These are phyloP conservation scores for Lagerstroemia speciosa DNA, from an alignment of 345 rosid genomes.

Conservation along the genomic window DNA sequence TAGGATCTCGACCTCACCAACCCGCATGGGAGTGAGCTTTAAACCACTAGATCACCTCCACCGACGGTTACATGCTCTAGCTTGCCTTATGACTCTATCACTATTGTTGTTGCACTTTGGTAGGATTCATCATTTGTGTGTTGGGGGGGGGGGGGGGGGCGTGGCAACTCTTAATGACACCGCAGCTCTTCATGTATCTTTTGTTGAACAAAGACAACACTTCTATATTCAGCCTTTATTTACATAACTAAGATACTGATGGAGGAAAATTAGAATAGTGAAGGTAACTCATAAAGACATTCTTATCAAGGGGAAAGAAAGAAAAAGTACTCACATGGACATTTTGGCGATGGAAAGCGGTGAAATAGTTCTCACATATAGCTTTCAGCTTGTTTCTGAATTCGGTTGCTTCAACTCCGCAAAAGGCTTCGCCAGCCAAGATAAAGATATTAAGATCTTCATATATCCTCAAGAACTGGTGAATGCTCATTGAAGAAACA, in stretches of 20 bases:
- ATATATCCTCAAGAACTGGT: slow-evolving; percentile 85
- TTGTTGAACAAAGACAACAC: background rate
- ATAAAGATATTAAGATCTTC: slow-evolving; percentile 82
- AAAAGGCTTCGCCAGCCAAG: slow-evolving; percentile 95
- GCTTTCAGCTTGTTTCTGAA: slow-evolving; percentile 90
- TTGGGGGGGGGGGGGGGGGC: no score
- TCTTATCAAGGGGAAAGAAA: slow-evolving; percentile 58
- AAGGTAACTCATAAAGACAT: slow-evolving; percentile 57
- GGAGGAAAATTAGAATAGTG: slow-evolving; percentile 9
- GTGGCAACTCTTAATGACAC: background rate
- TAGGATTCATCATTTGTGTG: no score
- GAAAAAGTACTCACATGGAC: slow-evolving; percentile 37
- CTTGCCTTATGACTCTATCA: background rate
- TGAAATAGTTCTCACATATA: slow-evolving; percentile 74
- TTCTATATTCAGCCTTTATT: background rate
- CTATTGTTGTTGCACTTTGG: background rate
- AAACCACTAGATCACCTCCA: no score
- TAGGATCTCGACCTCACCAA: no score
- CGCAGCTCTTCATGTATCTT: background rate
- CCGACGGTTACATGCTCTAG: no score
- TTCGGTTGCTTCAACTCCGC: slow-evolving; percentile 84
- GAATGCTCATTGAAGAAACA: slow-evolving; percentile 78
- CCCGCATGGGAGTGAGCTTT: no score
- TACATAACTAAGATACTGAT: background rate
- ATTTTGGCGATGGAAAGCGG: slow-evolving; percentile 83